Evolutionary conservation across 768 basidiomycete species (phyloP), one percentile per base, ranked within the genome.

Genomic region (Pleurotus tuber-regium): DNA sequence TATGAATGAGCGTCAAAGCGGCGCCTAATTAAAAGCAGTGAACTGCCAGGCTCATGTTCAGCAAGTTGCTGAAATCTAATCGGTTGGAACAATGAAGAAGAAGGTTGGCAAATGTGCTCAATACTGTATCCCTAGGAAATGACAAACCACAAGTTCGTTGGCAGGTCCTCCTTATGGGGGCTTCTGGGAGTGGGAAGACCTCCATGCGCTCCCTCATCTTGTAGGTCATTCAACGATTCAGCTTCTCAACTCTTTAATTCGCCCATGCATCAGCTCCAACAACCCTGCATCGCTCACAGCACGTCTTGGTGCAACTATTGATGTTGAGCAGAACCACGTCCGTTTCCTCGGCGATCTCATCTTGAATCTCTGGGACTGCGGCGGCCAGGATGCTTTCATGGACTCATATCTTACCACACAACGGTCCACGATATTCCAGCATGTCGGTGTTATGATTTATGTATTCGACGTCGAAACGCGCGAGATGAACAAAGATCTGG

Each of bases 151-250:
- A 25, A 36, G 42, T 39, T n/a, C 50, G 16, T 48, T 35, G 30
- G 23, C 53, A 98, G 95, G 93, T 98, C 40, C 83, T 99, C 60
- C 78, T 98, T 55, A 99, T 99, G 97, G 97, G 97, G 58, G 93
- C 94, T 62, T 92, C 90, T 18, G 92, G 91, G 57, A 92, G 90
- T 62, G 89, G 89, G 51, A 92, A 92, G 76, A 98, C 96, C 9
- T 98, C 96, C 4, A 99, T 99, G 97, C 83, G 97, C 49, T 95
- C 94, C 23, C 87, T 99, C 68, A 98, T 99, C 64, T 99, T 99
- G 93, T 95, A 71, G 73, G 91, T 73, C 43, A 9, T 18, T 14
- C 21, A 31, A 44, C 39, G 48, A 54, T 39, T 46, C 43, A 31
- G 38, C 36, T 51, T 43, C n/a, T n/a, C 30, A 51, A 29, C 35